phyloP scores from a whole-genome alignment of 176 grass and related monocot species.

The Rhynchospora tenuis region DNA sequence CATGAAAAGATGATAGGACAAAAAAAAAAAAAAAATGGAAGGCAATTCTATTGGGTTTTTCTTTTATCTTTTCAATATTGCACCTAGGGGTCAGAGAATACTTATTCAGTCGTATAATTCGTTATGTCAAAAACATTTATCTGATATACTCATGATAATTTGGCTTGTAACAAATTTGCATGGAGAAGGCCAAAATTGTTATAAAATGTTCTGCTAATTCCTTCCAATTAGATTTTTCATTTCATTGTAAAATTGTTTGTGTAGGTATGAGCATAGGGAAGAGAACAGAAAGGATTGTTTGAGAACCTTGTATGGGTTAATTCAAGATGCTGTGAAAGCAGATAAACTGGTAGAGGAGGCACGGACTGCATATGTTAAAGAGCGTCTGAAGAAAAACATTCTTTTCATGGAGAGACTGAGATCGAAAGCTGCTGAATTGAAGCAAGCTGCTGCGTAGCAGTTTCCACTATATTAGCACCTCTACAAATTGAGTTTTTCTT shows the following conservation, averaged over 20 bases:
- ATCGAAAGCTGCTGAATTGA: slow-evolving; percentile 49
- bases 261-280: slow-evolving; percentile 77
- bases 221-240: too few relatives aligned
- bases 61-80: not conserved
- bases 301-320: slow-evolving; percentile 63
- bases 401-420: slow-evolving; percentile 84
- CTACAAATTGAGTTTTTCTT: not conserved
- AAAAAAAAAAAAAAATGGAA: not conserved
- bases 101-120: not conserved
- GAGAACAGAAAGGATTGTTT: slow-evolving; percentile 98
- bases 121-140: not conserved
- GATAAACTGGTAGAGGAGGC: slow-evolving; percentile 58
- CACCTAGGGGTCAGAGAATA: not conserved
- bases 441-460: slow-evolving; percentile 23
- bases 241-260: slow-evolving; percentile 17
- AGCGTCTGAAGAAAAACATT: slow-evolving; percentile 51
- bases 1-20: not conserved
- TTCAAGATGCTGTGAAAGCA: slow-evolving; percentile 68
- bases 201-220: too few relatives aligned
- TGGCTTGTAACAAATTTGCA: not conserved
- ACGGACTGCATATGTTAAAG: slow-evolving; percentile 64
- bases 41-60: not conserved
- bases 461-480: slow-evolving; percentile 2
- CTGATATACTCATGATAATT: not conserved
- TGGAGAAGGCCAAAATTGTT: not conserved